These are phyloP conservation scores for Claviceps spartinae DNA, from an alignment of 2,329 filamentous ascomycete species.

Conservation along the genomic window DNA sequence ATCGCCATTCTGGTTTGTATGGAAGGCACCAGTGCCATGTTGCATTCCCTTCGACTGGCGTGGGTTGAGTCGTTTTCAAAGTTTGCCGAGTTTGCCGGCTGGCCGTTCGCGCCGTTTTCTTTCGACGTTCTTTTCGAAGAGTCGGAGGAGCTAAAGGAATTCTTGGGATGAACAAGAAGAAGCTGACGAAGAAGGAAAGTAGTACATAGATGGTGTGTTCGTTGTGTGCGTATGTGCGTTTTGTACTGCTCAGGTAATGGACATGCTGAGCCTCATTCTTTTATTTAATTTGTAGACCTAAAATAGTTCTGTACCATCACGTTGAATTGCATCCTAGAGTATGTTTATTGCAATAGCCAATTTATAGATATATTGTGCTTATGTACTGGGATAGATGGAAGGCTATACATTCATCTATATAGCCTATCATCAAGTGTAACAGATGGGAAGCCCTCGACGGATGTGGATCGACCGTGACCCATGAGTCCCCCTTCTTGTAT, in stretches of 20 bases:
- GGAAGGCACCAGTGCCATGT: conserved; percentile 93
- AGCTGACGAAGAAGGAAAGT: neutral
- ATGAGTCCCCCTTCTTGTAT: neutral
- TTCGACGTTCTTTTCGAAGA: conserved; percentile 78
- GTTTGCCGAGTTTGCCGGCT: conserved; percentile 83
- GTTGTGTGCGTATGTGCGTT: neutral
- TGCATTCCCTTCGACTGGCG: conserved; percentile 80
- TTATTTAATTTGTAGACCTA: conserved; percentile 17
- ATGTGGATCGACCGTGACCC: neutral
- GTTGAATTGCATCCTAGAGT: conserved; percentile 9
- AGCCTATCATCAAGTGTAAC: too few relatives aligned
- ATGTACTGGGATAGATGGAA: neutral
- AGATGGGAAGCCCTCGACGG: too few relatives aligned
- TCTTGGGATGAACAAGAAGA: conserved; percentile 26
- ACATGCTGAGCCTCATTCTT: conserved; percentile 7
- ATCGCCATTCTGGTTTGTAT: conserved; percentile 68
- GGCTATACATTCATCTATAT: neutral
- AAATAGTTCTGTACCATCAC: conserved; percentile 17
- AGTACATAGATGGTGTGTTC: neutral
- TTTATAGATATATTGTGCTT: neutral
- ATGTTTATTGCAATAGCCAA: neutral
- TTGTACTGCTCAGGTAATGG: neutral
- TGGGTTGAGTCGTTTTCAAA: conserved; percentile 98
- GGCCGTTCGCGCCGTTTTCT: conserved; percentile 79
- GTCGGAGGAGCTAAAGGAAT: conserved; percentile 50